Evolutionary conservation across 106 monocot species (phyloP).

Genomic region (Alisma plantagoaquatica): DNA sequence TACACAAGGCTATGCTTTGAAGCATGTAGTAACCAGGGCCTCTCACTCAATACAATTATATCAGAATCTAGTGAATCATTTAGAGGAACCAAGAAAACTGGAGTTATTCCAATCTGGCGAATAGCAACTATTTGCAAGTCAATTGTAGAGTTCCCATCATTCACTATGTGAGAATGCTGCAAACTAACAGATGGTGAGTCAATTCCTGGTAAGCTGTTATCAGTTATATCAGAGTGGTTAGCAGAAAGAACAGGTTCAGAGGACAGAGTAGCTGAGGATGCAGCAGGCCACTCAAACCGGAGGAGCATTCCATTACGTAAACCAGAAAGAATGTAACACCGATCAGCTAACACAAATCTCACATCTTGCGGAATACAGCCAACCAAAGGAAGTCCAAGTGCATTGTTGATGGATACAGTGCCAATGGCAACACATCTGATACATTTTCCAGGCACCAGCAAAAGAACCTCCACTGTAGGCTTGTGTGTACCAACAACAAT

Average conservation of each 20-base stretch:
- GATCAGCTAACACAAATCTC: slow-evolving; percentile 61
- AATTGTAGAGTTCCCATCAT: slow-evolving; percentile 12
- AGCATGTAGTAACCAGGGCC: slow-evolving; percentile 81
- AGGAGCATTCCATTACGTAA: slow-evolving; percentile 98
- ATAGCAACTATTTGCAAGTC: slow-evolving; percentile 62
- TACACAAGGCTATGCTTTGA: slow-evolving; percentile 79
- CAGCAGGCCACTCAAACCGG: slow-evolving; percentile 76
- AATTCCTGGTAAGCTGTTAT: slow-evolving; percentile 4
- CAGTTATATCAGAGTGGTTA: slow-evolving; percentile 3
- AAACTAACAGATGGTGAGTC: slow-evolving; percentile 2
- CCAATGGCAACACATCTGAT: slow-evolving; percentile 50
- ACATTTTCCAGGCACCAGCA: slow-evolving; percentile 28
- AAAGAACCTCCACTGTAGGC: slow-evolving; percentile 76
- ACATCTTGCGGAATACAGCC: slow-evolving; percentile 90
- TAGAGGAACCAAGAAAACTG: slow-evolving; percentile 73
- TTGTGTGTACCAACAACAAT: slow-evolving; percentile 88
- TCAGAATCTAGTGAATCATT: slow-evolving; percentile 68
- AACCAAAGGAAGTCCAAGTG: slow-evolving; percentile 51
- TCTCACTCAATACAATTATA: slow-evolving; percentile 80
- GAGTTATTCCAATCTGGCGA: slow-evolving; percentile 73
- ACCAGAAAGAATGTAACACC: slow-evolving; percentile 74
- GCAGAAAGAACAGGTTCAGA: background rate
- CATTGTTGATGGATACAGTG: slow-evolving; percentile 60
- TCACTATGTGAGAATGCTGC: slow-evolving; percentile 2
- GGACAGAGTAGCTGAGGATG: slow-evolving; percentile 1